Evolutionary conservation across 768 basidiomycete species (phyloP).

Genomic region (Strobilomyces confusus): DNA sequence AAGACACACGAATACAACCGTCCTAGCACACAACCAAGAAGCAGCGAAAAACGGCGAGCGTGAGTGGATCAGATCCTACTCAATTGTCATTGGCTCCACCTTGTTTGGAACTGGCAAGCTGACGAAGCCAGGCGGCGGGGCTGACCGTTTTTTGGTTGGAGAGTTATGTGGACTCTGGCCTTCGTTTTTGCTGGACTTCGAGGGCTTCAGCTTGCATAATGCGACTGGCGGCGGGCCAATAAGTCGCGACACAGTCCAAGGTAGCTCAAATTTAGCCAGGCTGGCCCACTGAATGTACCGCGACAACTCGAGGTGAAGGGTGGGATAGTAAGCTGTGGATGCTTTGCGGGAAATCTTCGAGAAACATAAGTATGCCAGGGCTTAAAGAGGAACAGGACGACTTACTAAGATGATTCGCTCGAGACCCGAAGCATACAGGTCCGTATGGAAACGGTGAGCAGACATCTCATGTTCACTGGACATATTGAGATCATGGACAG

Average conservation of each 20-base stretch:
- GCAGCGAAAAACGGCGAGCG: neutral
- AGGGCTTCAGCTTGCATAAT: constrained; percentile 42
- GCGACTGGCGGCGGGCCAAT: constrained; percentile 73
- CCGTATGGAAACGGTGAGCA: constrained; percentile 77
- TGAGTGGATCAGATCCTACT: constrained; percentile 17
- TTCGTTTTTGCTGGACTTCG: constrained; percentile 13
- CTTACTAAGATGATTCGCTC: constrained; percentile 87
- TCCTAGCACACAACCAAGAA: constrained; percentile 6
- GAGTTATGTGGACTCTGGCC: constrained; percentile 19
- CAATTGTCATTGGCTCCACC: constrained; percentile 43
- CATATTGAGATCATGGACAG: constrained; percentile 60
- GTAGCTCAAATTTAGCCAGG: constrained; percentile 69
- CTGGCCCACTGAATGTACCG: constrained; percentile 73
- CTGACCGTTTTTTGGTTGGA: constrained; percentile 24
- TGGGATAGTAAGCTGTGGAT: constrained; percentile 90
- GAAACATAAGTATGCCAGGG: neutral
- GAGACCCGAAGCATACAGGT: constrained; percentile 87
- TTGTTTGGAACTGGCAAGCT: constrained; percentile 40
- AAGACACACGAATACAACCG: constrained; percentile 8
- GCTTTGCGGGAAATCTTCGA: constrained; percentile 89
- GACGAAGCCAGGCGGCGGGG: constrained; percentile 14
- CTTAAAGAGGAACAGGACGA: neutral
- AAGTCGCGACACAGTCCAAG: constrained; percentile 75
- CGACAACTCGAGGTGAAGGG: constrained; percentile 88
- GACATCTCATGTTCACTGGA: constrained; percentile 69